Percentiles rank a stretch among this genome's conserved stretches.
These are phyloP conservation scores for Pseudisothecium myosuroides DNA, from an alignment of 225 moss, liverwort and hornwort genomes.

Conservation along the genomic window DNA sequence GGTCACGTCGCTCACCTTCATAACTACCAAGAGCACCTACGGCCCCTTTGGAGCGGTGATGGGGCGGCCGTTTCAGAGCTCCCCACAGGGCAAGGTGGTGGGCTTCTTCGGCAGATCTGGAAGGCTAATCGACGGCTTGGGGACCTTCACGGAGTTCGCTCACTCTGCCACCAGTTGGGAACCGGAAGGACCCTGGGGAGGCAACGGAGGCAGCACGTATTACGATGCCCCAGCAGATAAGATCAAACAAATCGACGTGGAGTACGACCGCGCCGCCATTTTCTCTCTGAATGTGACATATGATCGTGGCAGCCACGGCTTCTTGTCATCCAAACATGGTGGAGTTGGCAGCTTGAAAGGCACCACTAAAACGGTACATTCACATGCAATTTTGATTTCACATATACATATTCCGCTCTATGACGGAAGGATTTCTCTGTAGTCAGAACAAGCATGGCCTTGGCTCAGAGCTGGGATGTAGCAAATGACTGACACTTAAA, in stretches of 20 bases:
- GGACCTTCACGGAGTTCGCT: neutral
- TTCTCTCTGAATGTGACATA: neutral
- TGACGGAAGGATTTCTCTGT: neutral
- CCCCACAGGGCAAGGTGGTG: neutral
- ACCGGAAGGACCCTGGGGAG: neutral
- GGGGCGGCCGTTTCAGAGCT: neutral
- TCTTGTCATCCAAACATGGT: neutral
- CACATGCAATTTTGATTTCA: neutral
- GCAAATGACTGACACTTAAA: neutral
- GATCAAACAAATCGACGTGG: neutral
- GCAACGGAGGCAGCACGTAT: neutral
- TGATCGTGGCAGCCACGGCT: neutral
- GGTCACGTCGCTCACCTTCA: neutral
- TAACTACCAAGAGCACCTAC: neutral
- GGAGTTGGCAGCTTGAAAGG: neutral
- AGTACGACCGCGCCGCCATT: neutral
- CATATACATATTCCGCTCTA: neutral
- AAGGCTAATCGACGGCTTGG: neutral
- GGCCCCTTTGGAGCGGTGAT: neutral
- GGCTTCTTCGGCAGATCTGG: neutral
- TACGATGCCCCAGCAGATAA: neutral
- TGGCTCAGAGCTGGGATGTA: neutral
- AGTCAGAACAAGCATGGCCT: neutral
- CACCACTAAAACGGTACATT: neutral
- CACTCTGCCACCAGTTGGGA: neutral